Percentiles rank a stretch among this genome's conserved stretches.
phyloP scores from a whole-genome alignment of 768 basidiomycete species.

The Psilocybe cyanescens region DNA sequence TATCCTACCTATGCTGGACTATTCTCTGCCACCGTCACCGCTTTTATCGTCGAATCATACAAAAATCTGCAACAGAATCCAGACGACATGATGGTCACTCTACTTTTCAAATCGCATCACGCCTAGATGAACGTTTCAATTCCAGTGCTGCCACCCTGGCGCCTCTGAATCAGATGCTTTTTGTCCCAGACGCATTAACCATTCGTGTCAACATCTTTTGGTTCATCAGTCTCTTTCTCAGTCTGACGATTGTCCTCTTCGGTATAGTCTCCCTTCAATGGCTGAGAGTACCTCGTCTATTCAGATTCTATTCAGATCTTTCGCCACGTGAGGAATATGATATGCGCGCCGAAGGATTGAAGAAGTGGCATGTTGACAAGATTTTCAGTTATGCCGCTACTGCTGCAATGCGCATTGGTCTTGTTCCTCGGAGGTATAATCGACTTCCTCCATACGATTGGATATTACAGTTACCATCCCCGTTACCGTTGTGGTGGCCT shows the following conservation, averaged over 20 bases:
- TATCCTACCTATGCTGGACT: background rate
- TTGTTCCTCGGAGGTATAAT: too few relatives aligned
- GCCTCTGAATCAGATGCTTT: background rate
- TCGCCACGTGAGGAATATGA: background rate
- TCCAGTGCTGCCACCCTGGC: too few relatives aligned
- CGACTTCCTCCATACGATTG: too few relatives aligned
- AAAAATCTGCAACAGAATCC: background rate
- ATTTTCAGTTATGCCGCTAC: background rate
- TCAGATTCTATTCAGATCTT: background rate
- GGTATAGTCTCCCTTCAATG: constrained; percentile 3
- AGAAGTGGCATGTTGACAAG: background rate
- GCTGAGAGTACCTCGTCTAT: background rate
- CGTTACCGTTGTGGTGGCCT: too few relatives aligned
- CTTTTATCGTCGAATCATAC: constrained; percentile 3
- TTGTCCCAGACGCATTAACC: background rate
- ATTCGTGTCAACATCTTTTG: background rate
- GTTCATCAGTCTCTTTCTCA: constrained; percentile 5
- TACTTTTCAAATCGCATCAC: background rate
- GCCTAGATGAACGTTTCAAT: background rate
- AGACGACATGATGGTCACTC: background rate
- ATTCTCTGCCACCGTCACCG: background rate
- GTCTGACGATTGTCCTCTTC: background rate
- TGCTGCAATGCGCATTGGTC: too few relatives aligned
- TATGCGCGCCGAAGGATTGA: background rate
- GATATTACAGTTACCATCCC: too few relatives aligned